phyloP scores from a whole-genome alignment of 768 basidiomycete species.

The Mycena vulgaris region DNA sequence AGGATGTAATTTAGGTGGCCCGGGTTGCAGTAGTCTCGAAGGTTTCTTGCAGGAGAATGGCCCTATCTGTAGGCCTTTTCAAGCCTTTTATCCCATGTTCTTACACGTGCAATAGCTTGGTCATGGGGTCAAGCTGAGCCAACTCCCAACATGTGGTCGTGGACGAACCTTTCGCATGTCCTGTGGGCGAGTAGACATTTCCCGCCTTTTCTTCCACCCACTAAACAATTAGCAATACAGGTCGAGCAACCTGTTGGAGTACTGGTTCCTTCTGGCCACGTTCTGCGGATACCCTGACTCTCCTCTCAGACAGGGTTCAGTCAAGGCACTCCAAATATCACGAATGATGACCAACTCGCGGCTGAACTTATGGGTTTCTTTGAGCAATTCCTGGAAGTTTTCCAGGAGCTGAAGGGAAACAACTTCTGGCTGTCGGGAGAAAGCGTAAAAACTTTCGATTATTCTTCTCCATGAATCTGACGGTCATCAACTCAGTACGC shows the following conservation, averaged over 20 bases:
- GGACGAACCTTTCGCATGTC: constrained; percentile 80
- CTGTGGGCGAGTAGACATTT: constrained; percentile 58
- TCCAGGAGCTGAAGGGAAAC: constrained; percentile 77
- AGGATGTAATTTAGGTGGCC: constrained; percentile 66
- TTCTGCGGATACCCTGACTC: background rate
- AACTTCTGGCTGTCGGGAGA: constrained; percentile 77
- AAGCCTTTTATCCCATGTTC: background rate
- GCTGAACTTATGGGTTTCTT: constrained; percentile 67
- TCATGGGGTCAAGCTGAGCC: constrained; percentile 65
- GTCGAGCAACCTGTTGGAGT: constrained; percentile 81
- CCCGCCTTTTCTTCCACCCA: background rate
- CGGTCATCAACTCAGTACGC: constrained; percentile 65
- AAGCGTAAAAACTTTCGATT: constrained; percentile 62
- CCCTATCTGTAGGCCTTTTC: constrained; percentile 60
- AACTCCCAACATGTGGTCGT: constrained; percentile 70
- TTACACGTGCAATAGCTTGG: constrained; percentile 50
- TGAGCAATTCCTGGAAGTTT: constrained; percentile 77
- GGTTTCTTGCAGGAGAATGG: constrained; percentile 80
- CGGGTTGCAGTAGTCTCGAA: constrained; percentile 79
- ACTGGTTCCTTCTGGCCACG: constrained; percentile 1
- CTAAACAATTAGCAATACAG: constrained; percentile 3
- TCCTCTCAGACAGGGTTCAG: constrained; percentile 72
- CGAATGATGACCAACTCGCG: constrained; percentile 73
- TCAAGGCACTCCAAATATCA: constrained; percentile 73
- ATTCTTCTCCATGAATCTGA: background rate